Evolutionary conservation across 148 eudicot species (phyloP), one percentile per base, ranked within the genome.

Genomic region (Vaccinium vitisidaea): DNA sequence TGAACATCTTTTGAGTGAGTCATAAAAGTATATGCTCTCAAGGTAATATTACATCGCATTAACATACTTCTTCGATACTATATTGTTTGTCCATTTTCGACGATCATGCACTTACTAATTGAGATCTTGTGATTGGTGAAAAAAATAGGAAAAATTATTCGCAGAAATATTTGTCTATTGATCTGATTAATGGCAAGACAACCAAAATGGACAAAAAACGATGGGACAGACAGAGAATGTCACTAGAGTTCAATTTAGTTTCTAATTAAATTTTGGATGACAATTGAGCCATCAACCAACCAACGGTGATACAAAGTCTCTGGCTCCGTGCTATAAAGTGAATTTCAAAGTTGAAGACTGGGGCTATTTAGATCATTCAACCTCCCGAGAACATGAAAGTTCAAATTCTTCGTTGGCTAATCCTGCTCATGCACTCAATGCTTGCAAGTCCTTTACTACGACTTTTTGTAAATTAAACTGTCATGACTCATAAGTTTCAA

Each of bases 381-480:
- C 48, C 55, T 32, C 49, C 21, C n/a, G 18, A 14, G 43, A 67
- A 74, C 39, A 36, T 25, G 1, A 5, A 25, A 54, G 63, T 36
- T 79, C 69, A 53, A 32, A 78, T 78, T 10, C 67, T 56, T 55
- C 69, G 56, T 49, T 30, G 55, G 15, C 82, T 79, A 67, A 55
- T 49, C 81, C 10, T 14, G 21, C 27, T 39, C 61, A 78, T 55
- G 8, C 13, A 54, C 16, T 55, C 65, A 79, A 79, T 15, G 32
- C 61, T 79, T 1, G 11, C 43, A 3, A 25, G 18, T 78, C 39
- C 39, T 30, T 23, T 77, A 49, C 58, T 23, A 2, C 27, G 48
- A 32, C 16, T 46, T 50, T 75, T n/a, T 11, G 23, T 2, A 48
- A 77, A 77, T 13, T 78, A 32, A 16, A 52, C 27, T n/a, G 25